A percentile compares a stretch with the other conserved stretches of the same genome.
Evolutionary conservation across 306 rosid species (phyloP).

Genomic region (Glycyrrhiza uralensis): DNA sequence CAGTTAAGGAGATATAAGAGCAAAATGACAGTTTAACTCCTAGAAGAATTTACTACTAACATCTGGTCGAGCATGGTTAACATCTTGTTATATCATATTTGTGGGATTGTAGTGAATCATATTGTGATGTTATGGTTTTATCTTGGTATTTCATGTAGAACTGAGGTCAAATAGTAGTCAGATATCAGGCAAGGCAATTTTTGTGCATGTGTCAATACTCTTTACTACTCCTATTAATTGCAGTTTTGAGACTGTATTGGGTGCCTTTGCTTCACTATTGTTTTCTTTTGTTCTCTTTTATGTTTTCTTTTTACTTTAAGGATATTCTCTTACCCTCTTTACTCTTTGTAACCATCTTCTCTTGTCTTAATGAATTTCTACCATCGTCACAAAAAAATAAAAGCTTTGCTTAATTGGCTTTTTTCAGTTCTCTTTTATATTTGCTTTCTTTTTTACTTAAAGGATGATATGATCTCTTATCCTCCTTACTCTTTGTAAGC

Average conservation of each 20-base stretch:
- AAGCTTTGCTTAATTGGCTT: neutral
- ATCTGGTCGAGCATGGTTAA: neutral
- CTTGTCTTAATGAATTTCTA: neutral
- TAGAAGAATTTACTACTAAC: neutral
- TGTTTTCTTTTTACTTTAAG: neutral
- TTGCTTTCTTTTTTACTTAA: neutral
- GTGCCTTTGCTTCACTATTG: neutral
- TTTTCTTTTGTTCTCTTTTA: neutral
- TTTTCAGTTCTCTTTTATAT: neutral
- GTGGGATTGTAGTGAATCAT: neutral
- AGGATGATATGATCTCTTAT: neutral
- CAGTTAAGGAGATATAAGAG: neutral
- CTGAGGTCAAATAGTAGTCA: neutral
- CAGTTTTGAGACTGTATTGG: neutral
- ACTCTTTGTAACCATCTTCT: neutral
- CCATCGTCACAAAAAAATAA: neutral
- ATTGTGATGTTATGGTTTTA: neutral
- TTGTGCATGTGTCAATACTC: neutral
- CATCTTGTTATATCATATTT: neutral
- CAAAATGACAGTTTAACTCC: neutral
- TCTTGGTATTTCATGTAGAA: neutral
- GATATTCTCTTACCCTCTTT: neutral
- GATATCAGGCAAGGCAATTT: neutral
- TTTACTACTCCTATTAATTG: neutral
- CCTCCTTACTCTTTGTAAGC: neutral